Conservation (phyloP, 1,284 basidiomycete genomes). For the Moniliophthora roreri region DNA sequence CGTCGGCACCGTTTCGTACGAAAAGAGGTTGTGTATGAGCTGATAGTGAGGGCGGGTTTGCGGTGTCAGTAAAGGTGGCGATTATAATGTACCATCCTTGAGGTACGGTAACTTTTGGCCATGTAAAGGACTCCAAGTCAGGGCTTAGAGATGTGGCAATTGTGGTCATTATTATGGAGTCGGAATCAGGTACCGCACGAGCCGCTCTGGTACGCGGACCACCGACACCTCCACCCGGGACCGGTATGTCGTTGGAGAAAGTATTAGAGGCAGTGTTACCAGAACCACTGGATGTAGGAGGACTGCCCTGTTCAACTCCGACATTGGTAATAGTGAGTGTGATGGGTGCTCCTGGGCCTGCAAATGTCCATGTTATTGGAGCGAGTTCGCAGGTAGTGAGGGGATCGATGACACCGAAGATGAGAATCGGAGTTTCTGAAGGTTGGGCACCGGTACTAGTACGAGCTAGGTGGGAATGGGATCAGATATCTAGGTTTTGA, state of each 20-base stretch:
- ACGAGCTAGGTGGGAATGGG: not conserved
- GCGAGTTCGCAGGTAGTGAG: slow-evolving; percentile 16
- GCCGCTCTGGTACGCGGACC: not conserved
- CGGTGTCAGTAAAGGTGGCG: not conserved
- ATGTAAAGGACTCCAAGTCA: not conserved
- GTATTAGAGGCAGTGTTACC: not conserved
- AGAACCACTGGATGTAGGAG: not conserved
- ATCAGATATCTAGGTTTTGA: not conserved
- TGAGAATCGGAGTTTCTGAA: not conserved
- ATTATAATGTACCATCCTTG: slow-evolving; percentile 5
- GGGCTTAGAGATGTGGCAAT: not conserved
- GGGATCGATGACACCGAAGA: not conserved
- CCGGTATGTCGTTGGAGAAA: not conserved
- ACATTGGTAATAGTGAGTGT: slow-evolving; percentile 33
- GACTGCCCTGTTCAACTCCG: slow-evolving; percentile 20
- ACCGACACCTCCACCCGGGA: not conserved
- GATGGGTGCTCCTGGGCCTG: slow-evolving; percentile 25
- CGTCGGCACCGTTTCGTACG: slow-evolving; percentile 6
- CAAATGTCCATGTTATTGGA: slow-evolving; percentile 40
- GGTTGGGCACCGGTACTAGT: not conserved
- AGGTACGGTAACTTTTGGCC: slow-evolving; percentile 6
- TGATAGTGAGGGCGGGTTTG: too few species aligned
- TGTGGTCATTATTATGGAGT: not conserved
- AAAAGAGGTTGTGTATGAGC: not conserved
- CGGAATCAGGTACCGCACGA: not conserved